Conservation (phyloP, 345 rosid species). For the Physaria fendleri region DNA sequence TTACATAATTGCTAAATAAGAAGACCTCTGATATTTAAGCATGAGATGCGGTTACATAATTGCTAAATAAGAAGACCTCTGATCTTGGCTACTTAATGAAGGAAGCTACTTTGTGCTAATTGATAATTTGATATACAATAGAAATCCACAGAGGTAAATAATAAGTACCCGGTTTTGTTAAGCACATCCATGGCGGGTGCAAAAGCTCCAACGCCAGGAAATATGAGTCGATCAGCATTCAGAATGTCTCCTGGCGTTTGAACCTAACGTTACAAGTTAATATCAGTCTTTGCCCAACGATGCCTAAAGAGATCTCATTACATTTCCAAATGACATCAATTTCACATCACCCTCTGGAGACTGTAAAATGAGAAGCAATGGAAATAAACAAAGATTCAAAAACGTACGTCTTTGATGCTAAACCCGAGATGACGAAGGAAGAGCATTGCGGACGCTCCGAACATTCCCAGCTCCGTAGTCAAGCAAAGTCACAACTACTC, state of each 20-base stretch:
- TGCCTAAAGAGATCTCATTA: neutral
- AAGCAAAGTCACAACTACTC: constrained; percentile 69
- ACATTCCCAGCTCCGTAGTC: constrained; percentile 98
- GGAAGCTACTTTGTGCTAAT: neutral
- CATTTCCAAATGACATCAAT: neutral
- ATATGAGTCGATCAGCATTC: constrained; percentile 69
- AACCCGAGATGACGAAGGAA: constrained; percentile 78
- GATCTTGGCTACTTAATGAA: neutral
- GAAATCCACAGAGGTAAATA: neutral
- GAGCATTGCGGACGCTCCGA: constrained; percentile 79
- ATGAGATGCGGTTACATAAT: neutral
- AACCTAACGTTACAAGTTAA: constrained; percentile 43
- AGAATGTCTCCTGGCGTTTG: constrained; percentile 69
- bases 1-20: neutral
- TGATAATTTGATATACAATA: neutral
- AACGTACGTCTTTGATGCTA: constrained; percentile 59
- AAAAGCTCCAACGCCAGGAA: constrained; percentile 96
- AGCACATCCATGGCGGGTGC: constrained; percentile 92
- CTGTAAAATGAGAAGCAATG: neutral
- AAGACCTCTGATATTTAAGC: neutral
- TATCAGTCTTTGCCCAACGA: neutral
- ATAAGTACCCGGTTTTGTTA: constrained; percentile 58
- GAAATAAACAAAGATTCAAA: neutral
- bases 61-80: neutral
- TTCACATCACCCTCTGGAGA: no score